A percentile compares a stretch with the other conserved stretches of the same genome.
Conservation (phyloP, 495 filamentous ascomycete species). For the Penicillium desertorum region DNA sequence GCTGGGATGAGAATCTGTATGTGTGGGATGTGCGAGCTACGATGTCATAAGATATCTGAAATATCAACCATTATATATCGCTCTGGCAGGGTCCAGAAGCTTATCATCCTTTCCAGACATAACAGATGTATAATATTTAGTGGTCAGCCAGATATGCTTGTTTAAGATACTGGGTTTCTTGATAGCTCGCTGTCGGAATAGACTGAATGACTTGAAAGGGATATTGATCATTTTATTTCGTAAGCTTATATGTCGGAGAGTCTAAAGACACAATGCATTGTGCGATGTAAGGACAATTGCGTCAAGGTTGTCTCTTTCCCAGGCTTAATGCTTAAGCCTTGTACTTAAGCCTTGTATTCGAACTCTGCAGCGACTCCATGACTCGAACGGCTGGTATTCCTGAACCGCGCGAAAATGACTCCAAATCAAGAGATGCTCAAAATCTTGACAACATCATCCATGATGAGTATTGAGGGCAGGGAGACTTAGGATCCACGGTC, state of each 20-base stretch:
- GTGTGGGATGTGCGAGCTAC: conserved; percentile 83
- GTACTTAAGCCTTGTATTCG: not conserved
- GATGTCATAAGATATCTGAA: conserved; percentile 45
- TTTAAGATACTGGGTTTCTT: not conserved
- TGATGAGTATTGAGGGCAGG: not conserved
- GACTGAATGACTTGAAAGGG: not conserved
- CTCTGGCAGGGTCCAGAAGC: not conserved
- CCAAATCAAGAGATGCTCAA: not conserved
- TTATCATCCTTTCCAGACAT: not conserved
- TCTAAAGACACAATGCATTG: conserved; percentile 4
- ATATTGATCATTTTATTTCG: conserved; percentile 31
- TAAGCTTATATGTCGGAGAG: conserved; percentile 17
- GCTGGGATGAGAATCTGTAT: conserved; percentile 89
- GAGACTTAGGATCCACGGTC: not conserved
- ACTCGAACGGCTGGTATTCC: not conserved
- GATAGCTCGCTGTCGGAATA: not conserved
- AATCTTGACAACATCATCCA: not conserved
- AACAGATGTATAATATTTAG: not conserved
- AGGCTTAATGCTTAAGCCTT: conserved; percentile 1
- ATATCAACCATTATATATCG: conserved; percentile 3
- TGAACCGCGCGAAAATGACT: not conserved
- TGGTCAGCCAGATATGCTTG: not conserved
- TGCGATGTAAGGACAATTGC: not conserved
- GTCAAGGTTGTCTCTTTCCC: not conserved
- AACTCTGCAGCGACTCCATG: not conserved